Conservation (phyloP, 352 stramenopile genomes). For the Globisporangium yorkense region DNA sequence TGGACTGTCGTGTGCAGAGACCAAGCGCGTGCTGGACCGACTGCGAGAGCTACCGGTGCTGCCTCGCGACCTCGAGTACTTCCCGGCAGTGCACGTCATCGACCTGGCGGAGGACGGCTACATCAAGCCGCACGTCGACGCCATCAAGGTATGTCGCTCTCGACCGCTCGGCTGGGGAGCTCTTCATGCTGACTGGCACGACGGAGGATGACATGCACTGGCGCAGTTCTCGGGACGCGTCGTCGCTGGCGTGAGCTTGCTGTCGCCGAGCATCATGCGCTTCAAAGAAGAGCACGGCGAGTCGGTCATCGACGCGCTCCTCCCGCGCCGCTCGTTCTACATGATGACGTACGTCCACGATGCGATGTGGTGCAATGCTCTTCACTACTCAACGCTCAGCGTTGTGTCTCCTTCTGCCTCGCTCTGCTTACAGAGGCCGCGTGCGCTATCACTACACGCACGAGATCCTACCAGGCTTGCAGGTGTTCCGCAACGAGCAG, state of each 20-base stretch:
- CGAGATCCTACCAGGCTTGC: conserved; percentile 66
- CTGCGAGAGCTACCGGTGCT: conserved; percentile 54
- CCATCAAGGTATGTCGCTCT: conserved; percentile 50
- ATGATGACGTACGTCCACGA: conserved; percentile 67
- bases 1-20: conserved; percentile 30
- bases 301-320: conserved; percentile 55
- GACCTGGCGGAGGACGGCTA: conserved; percentile 76
- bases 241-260: conserved; percentile 66
- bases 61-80: conserved; percentile 57
- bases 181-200: neutral
- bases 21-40: conserved; percentile 52
- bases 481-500: conserved; percentile 42
- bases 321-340: conserved; percentile 79
- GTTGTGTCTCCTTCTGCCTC: neutral
- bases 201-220: neutral
- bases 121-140: conserved; percentile 84
- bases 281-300: conserved; percentile 78
- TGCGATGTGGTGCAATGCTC: neutral
- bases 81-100: conserved; percentile 77
- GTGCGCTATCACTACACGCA: conserved; percentile 85
- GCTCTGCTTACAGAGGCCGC: conserved; percentile 29
- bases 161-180: neutral
- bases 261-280: conserved; percentile 80
- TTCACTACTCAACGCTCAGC: neutral
- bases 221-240: conserved; percentile 70